Evolutionary conservation across 805 yeast species (phyloP).

Genomic region (Saccharomyces mikatae): DNA sequence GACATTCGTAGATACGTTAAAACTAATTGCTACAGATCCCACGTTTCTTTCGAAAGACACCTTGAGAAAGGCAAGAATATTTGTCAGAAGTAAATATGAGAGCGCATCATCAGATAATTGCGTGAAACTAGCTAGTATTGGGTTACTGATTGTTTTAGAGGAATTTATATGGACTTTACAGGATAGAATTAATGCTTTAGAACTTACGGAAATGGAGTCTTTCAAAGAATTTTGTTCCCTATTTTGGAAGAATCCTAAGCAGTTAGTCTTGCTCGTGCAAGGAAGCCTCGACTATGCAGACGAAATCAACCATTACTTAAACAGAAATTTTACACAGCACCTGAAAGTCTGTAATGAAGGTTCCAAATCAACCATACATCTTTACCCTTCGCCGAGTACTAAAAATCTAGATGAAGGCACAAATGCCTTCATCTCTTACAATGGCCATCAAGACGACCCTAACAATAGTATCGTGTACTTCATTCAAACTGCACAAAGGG

Average conservation of each 20-base stretch:
- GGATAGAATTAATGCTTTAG: slow-evolving; percentile 48
- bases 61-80: slow-evolving; percentile 41
- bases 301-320: slow-evolving; percentile 19
- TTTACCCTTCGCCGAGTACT: slow-evolving; percentile 30
- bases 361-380: neutral
- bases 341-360: slow-evolving; percentile 5
- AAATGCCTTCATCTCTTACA: slow-evolving; percentile 29
- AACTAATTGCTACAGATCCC: slow-evolving; percentile 12
- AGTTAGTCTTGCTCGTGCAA: slow-evolving; percentile 39
- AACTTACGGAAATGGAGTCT: slow-evolving; percentile 35
- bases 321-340: slow-evolving; percentile 26
- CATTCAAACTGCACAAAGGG: slow-evolving; percentile 48
- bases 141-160: slow-evolving; percentile 46
- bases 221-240: slow-evolving; percentile 27
- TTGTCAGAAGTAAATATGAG: slow-evolving; percentile 41
- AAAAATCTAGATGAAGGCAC: slow-evolving; percentile 32
- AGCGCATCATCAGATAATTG: slow-evolving; percentile 38
- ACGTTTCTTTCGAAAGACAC: slow-evolving; percentile 24
- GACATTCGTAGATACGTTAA: slow-evolving; percentile 30
- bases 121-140: slow-evolving; percentile 41
- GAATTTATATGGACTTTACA: slow-evolving; percentile 47
- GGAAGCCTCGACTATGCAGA: slow-evolving; percentile 37
- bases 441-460: slow-evolving; percentile 39
- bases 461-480: slow-evolving; percentile 46
- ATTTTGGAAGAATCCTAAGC: slow-evolving; percentile 28